These are phyloP conservation scores for Medicago arabica DNA, from an alignment of 306 rosid genomes.

Conservation along the genomic window DNA sequence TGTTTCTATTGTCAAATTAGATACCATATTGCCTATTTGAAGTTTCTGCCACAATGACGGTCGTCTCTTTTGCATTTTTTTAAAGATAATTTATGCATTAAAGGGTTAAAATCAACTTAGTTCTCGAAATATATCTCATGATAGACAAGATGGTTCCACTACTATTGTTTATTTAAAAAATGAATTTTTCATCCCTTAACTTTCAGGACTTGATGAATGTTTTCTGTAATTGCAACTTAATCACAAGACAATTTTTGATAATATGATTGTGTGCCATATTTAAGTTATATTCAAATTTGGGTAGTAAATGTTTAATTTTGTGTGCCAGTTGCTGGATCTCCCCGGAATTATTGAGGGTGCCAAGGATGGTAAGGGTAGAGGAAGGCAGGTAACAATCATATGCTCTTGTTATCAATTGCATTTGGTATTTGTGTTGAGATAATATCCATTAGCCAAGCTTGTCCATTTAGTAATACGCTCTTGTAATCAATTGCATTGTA, in stretches of 20 bases:
- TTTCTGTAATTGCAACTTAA: slow-evolving; percentile 10
- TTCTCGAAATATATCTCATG: not conserved
- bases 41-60: slow-evolving; percentile 4
- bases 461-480: not conserved
- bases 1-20: slow-evolving; percentile 23
- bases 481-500: too few relatives aligned
- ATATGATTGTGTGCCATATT: slow-evolving; percentile 20
- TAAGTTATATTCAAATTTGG: slow-evolving; percentile 8
- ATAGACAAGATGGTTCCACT: not conserved
- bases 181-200: slow-evolving; percentile 6
- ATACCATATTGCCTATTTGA: not conserved
- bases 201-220: slow-evolving; percentile 17
- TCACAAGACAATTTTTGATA: slow-evolving; percentile 7
- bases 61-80: slow-evolving; percentile 10
- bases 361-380: slow-evolving; percentile 98
- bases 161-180: slow-evolving; percentile 11
- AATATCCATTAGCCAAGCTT: slow-evolving; percentile 21
- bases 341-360: slow-evolving; percentile 99
- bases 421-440: slow-evolving; percentile 16
- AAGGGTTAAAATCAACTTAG: not conserved
- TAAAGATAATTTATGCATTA: not conserved
- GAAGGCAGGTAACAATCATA: slow-evolving; percentile 84
- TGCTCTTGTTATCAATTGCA: slow-evolving; percentile 17
- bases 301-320: slow-evolving; percentile 36
- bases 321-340: slow-evolving; percentile 92